These are phyloP conservation scores for Hortiboletus flavorubellus DNA, from an alignment of 768 basidiomycete genomes.

Conservation along the genomic window DNA sequence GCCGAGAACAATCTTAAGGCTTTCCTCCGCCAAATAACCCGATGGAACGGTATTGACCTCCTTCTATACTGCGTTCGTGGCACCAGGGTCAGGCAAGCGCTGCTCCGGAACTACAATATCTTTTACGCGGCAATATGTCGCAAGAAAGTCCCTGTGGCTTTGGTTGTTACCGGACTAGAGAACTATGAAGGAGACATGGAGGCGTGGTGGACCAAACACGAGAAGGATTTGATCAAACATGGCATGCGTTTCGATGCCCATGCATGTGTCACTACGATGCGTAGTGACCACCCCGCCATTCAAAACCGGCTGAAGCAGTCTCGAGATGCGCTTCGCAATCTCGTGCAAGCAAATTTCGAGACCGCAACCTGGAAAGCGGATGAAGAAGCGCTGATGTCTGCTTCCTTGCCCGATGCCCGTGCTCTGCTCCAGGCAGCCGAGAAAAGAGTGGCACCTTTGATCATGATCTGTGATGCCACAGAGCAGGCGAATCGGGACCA, in stretches of 20 bases:
- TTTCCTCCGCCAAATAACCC: slow-evolving; percentile 33
- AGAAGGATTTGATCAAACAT: slow-evolving; percentile 27
- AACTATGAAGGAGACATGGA: slow-evolving; percentile 34
- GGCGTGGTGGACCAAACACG: slow-evolving; percentile 38
- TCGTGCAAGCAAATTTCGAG: slow-evolving; percentile 12
- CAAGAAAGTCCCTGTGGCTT: slow-evolving; percentile 30
- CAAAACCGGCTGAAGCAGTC: slow-evolving; percentile 19
- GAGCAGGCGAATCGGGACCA: not conserved
- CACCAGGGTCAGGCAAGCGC: slow-evolving; percentile 25
- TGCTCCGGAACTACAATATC: slow-evolving; percentile 29
- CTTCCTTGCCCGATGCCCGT: slow-evolving; percentile 21
- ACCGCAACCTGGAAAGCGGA: slow-evolving; percentile 23
- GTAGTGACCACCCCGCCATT: slow-evolving; percentile 23
- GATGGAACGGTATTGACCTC: slow-evolving; percentile 27
- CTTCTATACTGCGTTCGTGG: slow-evolving; percentile 36
- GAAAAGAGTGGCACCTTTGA: slow-evolving; percentile 9
- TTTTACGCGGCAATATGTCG: slow-evolving; percentile 30
- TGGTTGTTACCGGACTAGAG: slow-evolving; percentile 37
- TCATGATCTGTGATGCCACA: slow-evolving; percentile 17
- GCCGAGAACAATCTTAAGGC: slow-evolving; percentile 27
- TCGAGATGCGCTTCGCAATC: slow-evolving; percentile 18
- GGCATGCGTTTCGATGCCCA: slow-evolving; percentile 37
- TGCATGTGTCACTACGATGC: slow-evolving; percentile 40
- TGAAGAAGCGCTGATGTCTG: slow-evolving; percentile 14
- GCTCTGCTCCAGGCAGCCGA: slow-evolving; percentile 12